Evolutionary conservation across 2,329 filamentous ascomycete species (phyloP).

Genomic region (Talaromyces amestolkiae): DNA sequence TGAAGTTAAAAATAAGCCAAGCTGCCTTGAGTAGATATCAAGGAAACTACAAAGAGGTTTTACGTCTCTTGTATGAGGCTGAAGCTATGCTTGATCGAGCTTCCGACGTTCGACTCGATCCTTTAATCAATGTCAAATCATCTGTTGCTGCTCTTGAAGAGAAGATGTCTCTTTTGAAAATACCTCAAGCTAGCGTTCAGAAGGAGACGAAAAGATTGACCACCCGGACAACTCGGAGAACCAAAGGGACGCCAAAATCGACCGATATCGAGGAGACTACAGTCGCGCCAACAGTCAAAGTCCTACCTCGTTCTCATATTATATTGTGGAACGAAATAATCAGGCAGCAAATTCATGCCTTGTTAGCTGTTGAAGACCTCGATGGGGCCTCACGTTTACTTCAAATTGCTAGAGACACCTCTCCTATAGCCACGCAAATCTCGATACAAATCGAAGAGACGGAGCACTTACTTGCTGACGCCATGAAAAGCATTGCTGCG

Average conservation of each 20-base stretch:
- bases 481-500: constrained; percentile 58
- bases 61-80: constrained; percentile 50
- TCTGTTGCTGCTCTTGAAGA: constrained; percentile 39
- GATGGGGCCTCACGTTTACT: constrained; percentile 58
- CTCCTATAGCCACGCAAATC: constrained; percentile 59
- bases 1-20: constrained; percentile 48
- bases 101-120: constrained; percentile 30
- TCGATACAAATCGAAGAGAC: constrained; percentile 46
- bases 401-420: constrained; percentile 32
- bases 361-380: constrained; percentile 52
- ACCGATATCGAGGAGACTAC: constrained; percentile 23
- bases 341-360: constrained; percentile 51
- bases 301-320: constrained; percentile 40
- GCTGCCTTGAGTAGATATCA: constrained; percentile 49
- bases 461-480: constrained; percentile 38
- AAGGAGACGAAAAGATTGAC: constrained; percentile 19
- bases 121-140: constrained; percentile 27
- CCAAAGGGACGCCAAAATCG: constrained; percentile 25
- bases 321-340: constrained; percentile 50
- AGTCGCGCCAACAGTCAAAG: constrained; percentile 23
- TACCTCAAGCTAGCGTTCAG: constrained; percentile 25
- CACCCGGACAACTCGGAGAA: constrained; percentile 32
- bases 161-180: constrained; percentile 43
- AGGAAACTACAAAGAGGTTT: constrained; percentile 49
- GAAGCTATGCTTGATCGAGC: constrained; percentile 47